Percentiles rank a stretch among this genome's conserved stretches.
These are phyloP conservation scores for Hericium coralloides DNA, from an alignment of 768 basidiomycete species.

Conservation along the genomic window DNA sequence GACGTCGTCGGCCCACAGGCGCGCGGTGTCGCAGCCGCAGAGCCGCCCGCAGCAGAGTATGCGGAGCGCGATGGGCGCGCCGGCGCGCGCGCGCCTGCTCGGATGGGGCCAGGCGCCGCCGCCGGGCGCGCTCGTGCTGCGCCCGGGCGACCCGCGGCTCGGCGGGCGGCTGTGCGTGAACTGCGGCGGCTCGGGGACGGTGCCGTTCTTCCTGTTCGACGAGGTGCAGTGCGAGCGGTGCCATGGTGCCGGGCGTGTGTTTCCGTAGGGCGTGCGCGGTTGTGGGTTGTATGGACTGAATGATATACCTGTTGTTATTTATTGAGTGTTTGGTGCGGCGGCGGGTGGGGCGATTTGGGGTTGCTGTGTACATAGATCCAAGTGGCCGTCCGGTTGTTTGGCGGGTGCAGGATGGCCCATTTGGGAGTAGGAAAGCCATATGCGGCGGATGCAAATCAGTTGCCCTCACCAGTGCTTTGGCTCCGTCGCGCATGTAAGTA, in stretches of 20 bases:
- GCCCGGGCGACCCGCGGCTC: constrained; percentile 60
- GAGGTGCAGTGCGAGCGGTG: constrained; percentile 45
- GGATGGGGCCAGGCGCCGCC: constrained; percentile 21
- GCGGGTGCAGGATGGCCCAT: no score
- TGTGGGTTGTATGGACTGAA: no score
- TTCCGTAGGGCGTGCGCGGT: neutral
- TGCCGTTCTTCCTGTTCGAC: constrained; percentile 48
- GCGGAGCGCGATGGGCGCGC: neutral
- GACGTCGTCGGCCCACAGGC: neutral
- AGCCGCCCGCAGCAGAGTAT: neutral
- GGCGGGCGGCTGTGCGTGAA: constrained; percentile 60
- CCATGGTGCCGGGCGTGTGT: constrained; percentile 49
- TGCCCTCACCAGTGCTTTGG: no score
- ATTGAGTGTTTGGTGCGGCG: no score
- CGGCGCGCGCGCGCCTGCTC: constrained; percentile 14
- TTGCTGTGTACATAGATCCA: no score
- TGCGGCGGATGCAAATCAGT: no score
- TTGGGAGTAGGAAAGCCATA: no score
- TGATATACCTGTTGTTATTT: no score
- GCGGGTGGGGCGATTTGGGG: no score
- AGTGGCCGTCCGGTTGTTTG: no score
- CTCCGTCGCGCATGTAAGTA: no score
- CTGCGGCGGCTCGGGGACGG: constrained; percentile 51
- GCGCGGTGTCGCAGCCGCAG: neutral
- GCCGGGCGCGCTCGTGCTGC: constrained; percentile 38